Evolutionary conservation across 495 filamentous ascomycete genomes (phyloP).

Genomic region (Podospora bellae-mahoneyi): DNA sequence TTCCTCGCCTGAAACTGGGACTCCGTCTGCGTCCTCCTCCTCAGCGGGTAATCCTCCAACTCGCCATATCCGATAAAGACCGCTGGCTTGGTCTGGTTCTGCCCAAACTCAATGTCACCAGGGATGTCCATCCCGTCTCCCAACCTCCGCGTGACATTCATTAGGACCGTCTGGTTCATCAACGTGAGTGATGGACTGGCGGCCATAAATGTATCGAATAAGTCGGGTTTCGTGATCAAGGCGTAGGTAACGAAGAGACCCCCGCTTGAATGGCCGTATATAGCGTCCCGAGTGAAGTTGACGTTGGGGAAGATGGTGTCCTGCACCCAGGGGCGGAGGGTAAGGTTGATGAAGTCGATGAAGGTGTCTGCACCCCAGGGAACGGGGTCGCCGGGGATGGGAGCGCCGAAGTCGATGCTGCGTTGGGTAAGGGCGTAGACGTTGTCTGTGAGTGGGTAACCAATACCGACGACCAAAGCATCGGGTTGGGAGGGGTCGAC

Average conservation of each 20-base stretch:
- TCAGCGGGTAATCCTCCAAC: constrained; percentile 20
- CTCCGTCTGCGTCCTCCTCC: constrained; percentile 22
- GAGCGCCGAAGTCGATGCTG: constrained; percentile 18
- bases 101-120: not conserved
- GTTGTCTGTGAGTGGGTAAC: constrained; percentile 23
- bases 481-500: constrained; percentile 22
- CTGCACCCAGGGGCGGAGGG: constrained; percentile 20
- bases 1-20: constrained; percentile 16
- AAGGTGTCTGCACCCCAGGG: constrained; percentile 16
- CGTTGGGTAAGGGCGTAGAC: constrained; percentile 18
- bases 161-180: constrained; percentile 16
- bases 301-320: constrained; percentile 17
- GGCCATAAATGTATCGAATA: constrained; percentile 21
- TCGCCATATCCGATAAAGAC: constrained; percentile 20
- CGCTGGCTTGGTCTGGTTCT: constrained; percentile 12
- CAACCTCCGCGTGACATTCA: constrained; percentile 13
- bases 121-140: constrained; percentile 18
- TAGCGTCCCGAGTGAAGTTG: constrained; percentile 15
- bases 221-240: constrained; percentile 6
- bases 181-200: constrained; percentile 18
- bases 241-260: constrained; percentile 20
- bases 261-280: constrained; percentile 22
- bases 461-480: constrained; percentile 22
- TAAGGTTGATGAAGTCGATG: constrained; percentile 16
- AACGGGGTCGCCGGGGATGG: constrained; percentile 13